Conservation (phyloP, 176 grass and related monocot species). For the Metroxylon sagu region DNA sequence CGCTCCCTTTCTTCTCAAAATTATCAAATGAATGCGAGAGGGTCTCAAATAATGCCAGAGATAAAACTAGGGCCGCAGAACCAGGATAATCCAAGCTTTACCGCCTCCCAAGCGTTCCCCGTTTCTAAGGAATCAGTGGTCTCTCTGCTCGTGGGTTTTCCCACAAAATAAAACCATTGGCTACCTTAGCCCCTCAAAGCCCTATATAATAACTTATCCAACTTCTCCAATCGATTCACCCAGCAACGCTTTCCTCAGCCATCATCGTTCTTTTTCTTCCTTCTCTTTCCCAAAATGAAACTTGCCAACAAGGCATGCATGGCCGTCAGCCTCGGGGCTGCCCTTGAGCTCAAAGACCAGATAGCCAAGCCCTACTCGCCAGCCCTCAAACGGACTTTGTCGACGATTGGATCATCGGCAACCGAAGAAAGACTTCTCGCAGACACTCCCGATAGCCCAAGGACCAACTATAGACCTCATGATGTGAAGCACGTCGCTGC, state of each 20-base stretch:
- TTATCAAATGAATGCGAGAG: too few species aligned
- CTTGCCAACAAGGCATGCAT: constrained; percentile 50
- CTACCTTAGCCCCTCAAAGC: constrained; percentile 10
- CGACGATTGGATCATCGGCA: constrained; percentile 1
- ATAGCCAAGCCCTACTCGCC: constrained; percentile 30
- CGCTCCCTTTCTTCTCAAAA: too few species aligned
- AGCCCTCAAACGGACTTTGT: background rate
- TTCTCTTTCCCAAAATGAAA: constrained; percentile 22
- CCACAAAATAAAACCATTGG: constrained; percentile 42
- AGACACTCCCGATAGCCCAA: too few species aligned
- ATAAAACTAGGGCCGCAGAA: background rate
- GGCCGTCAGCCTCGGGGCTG: constrained; percentile 43
- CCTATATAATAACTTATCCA: too few species aligned
- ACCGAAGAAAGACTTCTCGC: background rate
- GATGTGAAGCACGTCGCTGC: too few species aligned
- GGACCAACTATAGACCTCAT: too few species aligned
- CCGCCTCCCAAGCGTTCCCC: background rate
- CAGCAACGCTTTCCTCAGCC: too few species aligned
- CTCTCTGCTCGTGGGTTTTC: constrained; percentile 25
- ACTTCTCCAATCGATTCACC: too few species aligned
- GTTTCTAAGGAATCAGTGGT: constrained; percentile 46
- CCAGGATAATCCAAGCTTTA: constrained; percentile 10
- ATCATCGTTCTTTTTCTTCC: background rate
- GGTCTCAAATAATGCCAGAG: too few species aligned
- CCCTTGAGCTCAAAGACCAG: constrained; percentile 50